Evolutionary conservation across 768 basidiomycete species (phyloP).

Genomic region (Lentinus brumalis): DNA sequence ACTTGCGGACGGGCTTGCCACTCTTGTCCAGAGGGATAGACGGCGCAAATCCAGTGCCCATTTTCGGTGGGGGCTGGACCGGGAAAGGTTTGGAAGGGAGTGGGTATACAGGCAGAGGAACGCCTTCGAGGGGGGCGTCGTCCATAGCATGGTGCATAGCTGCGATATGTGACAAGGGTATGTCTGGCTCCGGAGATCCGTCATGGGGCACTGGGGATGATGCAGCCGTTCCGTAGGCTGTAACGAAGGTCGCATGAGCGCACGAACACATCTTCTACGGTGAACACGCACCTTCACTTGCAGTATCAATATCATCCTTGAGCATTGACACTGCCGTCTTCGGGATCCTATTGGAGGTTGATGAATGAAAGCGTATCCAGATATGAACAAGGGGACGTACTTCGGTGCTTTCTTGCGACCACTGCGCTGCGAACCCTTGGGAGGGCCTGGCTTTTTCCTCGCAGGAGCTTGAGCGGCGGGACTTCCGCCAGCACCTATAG

Average conservation of each 20-base stretch:
- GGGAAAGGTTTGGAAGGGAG: slow-evolving; percentile 83
- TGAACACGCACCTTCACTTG: slow-evolving; percentile 56
- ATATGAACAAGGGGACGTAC: slow-evolving; percentile 14
- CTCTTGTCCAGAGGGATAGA: slow-evolving; percentile 66
- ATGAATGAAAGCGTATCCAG: not conserved
- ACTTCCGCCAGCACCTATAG: slow-evolving; percentile 7
- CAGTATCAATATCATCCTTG: slow-evolving; percentile 50
- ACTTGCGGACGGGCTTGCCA: slow-evolving; percentile 62
- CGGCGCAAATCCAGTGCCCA: slow-evolving; percentile 73
- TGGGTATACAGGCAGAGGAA: slow-evolving; percentile 72
- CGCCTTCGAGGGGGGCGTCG: slow-evolving; percentile 56
- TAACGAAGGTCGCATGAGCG: slow-evolving; percentile 9
- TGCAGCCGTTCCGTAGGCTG: slow-evolving; percentile 69
- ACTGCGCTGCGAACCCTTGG: slow-evolving; percentile 31
- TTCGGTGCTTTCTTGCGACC: slow-evolving; percentile 34
- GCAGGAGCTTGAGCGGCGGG: slow-evolving; percentile 8
- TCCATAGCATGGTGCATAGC: slow-evolving; percentile 28
- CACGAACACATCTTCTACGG: slow-evolving; percentile 3
- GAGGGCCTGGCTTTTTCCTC: slow-evolving; percentile 28
- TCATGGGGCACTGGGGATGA: slow-evolving; percentile 66
- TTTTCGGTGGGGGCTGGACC: slow-evolving; percentile 77
- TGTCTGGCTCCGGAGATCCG: slow-evolving; percentile 37
- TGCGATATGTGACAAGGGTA: slow-evolving; percentile 15
- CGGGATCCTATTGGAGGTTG: not conserved
- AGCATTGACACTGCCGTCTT: slow-evolving; percentile 10